Conservation (phyloP, 1,284 basidiomycete genomes). For the Naganishia sp. region DNA sequence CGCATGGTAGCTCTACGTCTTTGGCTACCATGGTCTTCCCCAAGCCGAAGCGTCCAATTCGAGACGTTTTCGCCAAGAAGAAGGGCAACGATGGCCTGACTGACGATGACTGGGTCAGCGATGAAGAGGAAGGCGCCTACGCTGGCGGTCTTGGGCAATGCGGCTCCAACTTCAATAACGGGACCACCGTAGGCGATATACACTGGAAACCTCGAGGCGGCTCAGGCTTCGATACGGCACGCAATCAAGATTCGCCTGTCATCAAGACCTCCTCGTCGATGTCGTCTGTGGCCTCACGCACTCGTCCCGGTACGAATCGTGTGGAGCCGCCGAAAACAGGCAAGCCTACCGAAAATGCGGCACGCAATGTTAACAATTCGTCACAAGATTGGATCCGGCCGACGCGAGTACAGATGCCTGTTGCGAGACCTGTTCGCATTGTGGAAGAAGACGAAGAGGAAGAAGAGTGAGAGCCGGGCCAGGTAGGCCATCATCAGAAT, state of each 20-base stretch:
- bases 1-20: slow-evolving; percentile 32
- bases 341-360: not conserved
- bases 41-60: slow-evolving; percentile 44
- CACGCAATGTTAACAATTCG: not conserved
- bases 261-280: slow-evolving; percentile 9
- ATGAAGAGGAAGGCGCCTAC: slow-evolving; percentile 50
- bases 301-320: not conserved
- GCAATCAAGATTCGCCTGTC: slow-evolving; percentile 22
- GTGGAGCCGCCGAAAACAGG: slow-evolving; percentile 1
- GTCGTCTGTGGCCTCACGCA: not conserved
- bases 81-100: slow-evolving; percentile 30
- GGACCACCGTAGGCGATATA: not conserved
- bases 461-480: slow-evolving; percentile 2
- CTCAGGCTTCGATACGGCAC: slow-evolving; percentile 7
- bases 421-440: slow-evolving; percentile 21
- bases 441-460: slow-evolving; percentile 30
- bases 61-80: slow-evolving; percentile 55
- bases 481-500: not conserved
- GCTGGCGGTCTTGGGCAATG: slow-evolving; percentile 54
- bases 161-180: slow-evolving; percentile 13
- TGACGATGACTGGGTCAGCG: slow-evolving; percentile 55
- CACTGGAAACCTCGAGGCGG: slow-evolving; percentile 18
- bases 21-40: slow-evolving; percentile 29
- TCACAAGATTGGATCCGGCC: slow-evolving; percentile 12
- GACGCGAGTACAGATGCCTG: slow-evolving; percentile 18